Evolutionary conservation across 1,284 basidiomycete species (phyloP), one percentile per base, ranked within the genome.

Genomic region (Moniliophthora roreri): DNA sequence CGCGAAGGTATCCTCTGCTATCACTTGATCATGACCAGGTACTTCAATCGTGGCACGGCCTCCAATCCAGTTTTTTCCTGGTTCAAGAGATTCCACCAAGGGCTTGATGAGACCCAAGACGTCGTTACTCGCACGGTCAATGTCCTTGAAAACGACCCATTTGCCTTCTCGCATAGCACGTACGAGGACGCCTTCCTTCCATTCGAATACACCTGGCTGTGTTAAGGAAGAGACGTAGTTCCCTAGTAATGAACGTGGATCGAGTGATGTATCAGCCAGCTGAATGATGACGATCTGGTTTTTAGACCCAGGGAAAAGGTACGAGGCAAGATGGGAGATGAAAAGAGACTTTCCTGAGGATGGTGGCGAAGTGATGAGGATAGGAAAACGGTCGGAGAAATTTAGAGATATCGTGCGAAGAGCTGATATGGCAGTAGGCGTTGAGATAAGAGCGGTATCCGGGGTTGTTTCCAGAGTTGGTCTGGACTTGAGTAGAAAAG

Each of bases 121-220:
- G 64, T 98, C 95, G 56, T 79, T 86, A 55, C 89, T 90, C 11
- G 88, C 95, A 50, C 86, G 80, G 70, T 99, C 97, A 46, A 99
- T 86, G 64, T 98, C 94, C 66, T 97, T 89, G 41, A 99, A 82
- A 2, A 99, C 85, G 2, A 99, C 78, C 96, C 97, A 99, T 65
- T 87, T 86, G 11, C 97, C 97, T 60, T 92, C 86, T 39, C 86
- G 82, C 76, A 99, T 89, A 0, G 96, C 91, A 44, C 91, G 89
- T 5, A 96, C 87, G 42, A 99, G 77, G 0, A 95, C 90, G 10
- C 97, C 97, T 61, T 99, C 95, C 67, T 91, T 91, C 91, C 95
- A 99, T 64, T 96, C 93, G 62, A 99, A 99, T 0, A 87, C 87
- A 9, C 97, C 97, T 0, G 93, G 89, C 37, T 84, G 82, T 1